Conservation (phyloP, 1,139 yeast genomes). For the Candida tunisiensis region DNA sequence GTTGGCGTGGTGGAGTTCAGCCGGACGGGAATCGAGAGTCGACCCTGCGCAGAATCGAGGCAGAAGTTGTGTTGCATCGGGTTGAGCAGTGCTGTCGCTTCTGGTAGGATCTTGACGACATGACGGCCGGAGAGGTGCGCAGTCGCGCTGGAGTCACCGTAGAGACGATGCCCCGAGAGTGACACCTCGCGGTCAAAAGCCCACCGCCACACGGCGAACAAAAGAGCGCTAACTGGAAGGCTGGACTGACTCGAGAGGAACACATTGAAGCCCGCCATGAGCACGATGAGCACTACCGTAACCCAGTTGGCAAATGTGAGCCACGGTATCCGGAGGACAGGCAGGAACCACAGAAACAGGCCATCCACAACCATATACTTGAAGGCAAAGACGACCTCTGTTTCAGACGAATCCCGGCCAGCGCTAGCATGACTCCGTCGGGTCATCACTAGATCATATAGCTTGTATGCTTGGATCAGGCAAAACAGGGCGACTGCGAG, state of each 20-base stretch:
- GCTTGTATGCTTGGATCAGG: conserved; percentile 64
- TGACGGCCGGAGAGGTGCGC: conserved; percentile 73
- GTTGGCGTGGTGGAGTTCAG: conserved; percentile 72
- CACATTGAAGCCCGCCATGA: conserved; percentile 21
- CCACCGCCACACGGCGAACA: conserved; percentile 29
- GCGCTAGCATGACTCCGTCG: no score
- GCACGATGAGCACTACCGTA: conserved; percentile 20
- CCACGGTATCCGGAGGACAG: conserved; percentile 60
- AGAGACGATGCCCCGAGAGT: conserved; percentile 54
- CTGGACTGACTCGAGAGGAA: conserved; percentile 19
- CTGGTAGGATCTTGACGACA: conserved; percentile 80
- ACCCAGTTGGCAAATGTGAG: conserved; percentile 32
- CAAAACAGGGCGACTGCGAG: neutral
- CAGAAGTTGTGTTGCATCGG: conserved; percentile 58
- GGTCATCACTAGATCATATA: conserved; percentile 56
- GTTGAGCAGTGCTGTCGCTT: conserved; percentile 71
- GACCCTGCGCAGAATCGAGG: conserved; percentile 24
- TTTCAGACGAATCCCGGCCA: conserved; percentile 24
- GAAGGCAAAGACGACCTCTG: conserved; percentile 39
- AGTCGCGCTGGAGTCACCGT: no score
- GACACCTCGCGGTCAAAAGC: conserved; percentile 46
- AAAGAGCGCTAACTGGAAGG: conserved; percentile 33
- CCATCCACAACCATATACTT: conserved; percentile 68
- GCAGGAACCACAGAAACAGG: conserved; percentile 47
- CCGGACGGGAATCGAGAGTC: conserved; percentile 25